These are phyloP conservation scores for Epichloe aotearoae DNA, from an alignment of 2,329 filamentous ascomycete genomes.

Conservation along the genomic window DNA sequence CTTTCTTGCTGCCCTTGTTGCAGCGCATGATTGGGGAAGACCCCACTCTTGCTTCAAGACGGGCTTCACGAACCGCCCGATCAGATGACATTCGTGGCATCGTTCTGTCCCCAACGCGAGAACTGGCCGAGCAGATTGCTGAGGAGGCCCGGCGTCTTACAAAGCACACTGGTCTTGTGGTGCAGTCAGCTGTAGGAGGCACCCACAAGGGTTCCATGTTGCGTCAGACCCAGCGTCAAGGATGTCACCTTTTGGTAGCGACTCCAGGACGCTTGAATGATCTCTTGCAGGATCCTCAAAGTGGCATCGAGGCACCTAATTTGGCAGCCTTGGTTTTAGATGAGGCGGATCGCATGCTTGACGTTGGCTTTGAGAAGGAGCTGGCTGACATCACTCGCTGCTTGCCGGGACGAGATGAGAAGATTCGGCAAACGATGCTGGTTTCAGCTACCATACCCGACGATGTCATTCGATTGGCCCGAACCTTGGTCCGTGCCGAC, in stretches of 20 bases:
- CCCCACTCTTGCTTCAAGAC: constrained; percentile 41
- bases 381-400: constrained; percentile 45
- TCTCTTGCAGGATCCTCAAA: constrained; percentile 52
- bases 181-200: constrained; percentile 78
- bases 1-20: constrained; percentile 76
- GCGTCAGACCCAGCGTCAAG: constrained; percentile 51
- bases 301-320: constrained; percentile 57
- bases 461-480: constrained; percentile 69
- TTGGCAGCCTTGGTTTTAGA: constrained; percentile 90
- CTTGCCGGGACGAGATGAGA: constrained; percentile 49
- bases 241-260: constrained; percentile 80
- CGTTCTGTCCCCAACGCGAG: constrained; percentile 66
- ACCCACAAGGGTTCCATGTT: constrained; percentile 64
- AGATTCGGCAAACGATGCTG: constrained; percentile 77
- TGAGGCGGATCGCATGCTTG: constrained; percentile 95
- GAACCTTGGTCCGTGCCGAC: constrained; percentile 59
- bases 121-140: constrained; percentile 69
- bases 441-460: constrained; percentile 88
- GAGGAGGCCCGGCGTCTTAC: constrained; percentile 62
- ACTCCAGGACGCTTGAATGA: constrained; percentile 84
- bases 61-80: constrained; percentile 22
- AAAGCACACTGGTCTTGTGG: constrained; percentile 48
- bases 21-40: constrained; percentile 61
- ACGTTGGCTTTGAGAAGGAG: constrained; percentile 69
- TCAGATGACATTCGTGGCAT: constrained; percentile 53